These are phyloP conservation scores for Moesziomyces sp. DNA, from an alignment of 1,284 basidiomycete genomes.

Conservation along the genomic window DNA sequence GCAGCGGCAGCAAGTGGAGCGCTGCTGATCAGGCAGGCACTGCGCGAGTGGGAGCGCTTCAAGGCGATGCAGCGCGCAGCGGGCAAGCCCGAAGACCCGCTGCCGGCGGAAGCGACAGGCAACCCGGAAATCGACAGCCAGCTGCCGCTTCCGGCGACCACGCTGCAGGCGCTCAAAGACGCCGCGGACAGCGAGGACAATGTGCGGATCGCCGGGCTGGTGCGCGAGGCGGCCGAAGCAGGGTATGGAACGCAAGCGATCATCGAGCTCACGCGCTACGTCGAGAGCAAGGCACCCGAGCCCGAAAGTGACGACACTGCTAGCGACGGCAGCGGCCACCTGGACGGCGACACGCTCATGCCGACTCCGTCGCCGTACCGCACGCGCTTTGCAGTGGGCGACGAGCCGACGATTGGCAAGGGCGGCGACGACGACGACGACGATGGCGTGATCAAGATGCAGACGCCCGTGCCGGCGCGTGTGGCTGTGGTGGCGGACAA, in stretches of 20 bases:
- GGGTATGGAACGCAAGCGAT: slow-evolving; percentile 54
- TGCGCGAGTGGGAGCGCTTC: slow-evolving; percentile 54
- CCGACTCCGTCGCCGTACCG: slow-evolving; percentile 33
- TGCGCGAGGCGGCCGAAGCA: slow-evolving; percentile 38
- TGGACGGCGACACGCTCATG: slow-evolving; percentile 32
- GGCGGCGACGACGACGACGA: slow-evolving; percentile 12
- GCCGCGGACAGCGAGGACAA: slow-evolving; percentile 49
- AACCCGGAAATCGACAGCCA: slow-evolving; percentile 32
- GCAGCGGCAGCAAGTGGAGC: slow-evolving; percentile 45
- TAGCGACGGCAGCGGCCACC: not conserved
- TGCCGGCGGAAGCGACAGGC: slow-evolving; percentile 40
- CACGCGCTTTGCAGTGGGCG: slow-evolving; percentile 27
- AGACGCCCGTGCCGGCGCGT: slow-evolving; percentile 25
- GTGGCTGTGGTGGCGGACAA: slow-evolving; percentile 14
- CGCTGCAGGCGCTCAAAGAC: slow-evolving; percentile 25
- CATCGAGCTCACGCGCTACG: slow-evolving; percentile 38
- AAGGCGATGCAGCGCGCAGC: slow-evolving; percentile 45
- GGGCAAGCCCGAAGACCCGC: slow-evolving; percentile 49
- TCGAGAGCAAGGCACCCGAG: slow-evolving; percentile 36
- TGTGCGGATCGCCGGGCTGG: slow-evolving; percentile 21
- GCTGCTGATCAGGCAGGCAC: slow-evolving; percentile 38
- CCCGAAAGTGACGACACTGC: slow-evolving; percentile 8
- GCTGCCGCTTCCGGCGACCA: slow-evolving; percentile 16
- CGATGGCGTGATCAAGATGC: slow-evolving; percentile 19
- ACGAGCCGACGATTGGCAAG: slow-evolving; percentile 25